These are phyloP conservation scores for Pharnaceum exiguum DNA, from an alignment of 148 eudicot genomes.

Conservation along the genomic window DNA sequence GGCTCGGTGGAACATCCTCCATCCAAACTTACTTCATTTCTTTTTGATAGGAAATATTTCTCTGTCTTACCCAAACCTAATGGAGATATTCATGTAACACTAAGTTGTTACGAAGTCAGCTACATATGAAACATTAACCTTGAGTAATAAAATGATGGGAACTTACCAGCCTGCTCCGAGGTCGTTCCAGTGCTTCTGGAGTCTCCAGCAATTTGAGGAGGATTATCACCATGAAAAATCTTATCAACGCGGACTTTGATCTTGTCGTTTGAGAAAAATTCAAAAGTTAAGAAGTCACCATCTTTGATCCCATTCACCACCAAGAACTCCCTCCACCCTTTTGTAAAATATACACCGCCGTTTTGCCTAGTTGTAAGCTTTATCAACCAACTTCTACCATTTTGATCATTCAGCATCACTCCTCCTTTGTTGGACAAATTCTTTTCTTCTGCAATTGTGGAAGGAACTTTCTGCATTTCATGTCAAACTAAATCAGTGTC, in stretches of 20 bases:
- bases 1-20: no score
- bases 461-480: constrained; percentile 20
- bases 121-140: no score
- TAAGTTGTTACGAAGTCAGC: no score
- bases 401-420: constrained; percentile 1
- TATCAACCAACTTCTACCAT: constrained; percentile 17
- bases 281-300: constrained; percentile 20
- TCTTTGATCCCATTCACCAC: background rate
- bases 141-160: no score
- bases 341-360: constrained; percentile 16
- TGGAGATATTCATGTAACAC: no score
- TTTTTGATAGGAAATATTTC: no score
- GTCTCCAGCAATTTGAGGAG: background rate
- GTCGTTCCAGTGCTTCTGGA: background rate
- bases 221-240: constrained; percentile 1
- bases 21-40: no score
- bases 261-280: constrained; percentile 8
- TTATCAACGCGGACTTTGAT: constrained; percentile 12
- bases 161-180: no score
- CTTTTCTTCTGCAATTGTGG: background rate
- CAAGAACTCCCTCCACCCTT: constrained; percentile 22
- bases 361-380: constrained; percentile 16
- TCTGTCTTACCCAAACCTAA: no score
- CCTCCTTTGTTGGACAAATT: constrained; percentile 4
- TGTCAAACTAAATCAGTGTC: background rate